phyloP scores from a whole-genome alignment of 805 yeast species.

The Myxozyma neglecta region DNA sequence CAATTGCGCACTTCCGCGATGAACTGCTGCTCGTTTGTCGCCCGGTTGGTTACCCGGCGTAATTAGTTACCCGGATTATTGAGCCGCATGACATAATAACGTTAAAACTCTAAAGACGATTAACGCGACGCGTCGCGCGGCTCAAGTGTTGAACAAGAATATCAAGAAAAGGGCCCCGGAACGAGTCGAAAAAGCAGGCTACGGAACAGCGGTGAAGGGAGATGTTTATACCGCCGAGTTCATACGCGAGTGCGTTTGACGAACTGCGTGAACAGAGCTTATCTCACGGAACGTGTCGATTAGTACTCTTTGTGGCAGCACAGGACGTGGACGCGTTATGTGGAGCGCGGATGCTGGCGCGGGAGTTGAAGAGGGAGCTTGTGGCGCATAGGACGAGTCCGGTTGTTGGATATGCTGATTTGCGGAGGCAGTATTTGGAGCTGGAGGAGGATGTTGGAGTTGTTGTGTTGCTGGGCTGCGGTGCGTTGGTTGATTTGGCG shows the following conservation, averaged over 20 bases:
- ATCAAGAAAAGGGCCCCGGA: too few species aligned
- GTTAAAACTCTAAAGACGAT: too few species aligned
- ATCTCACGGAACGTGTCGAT: slow-evolving; percentile 88
- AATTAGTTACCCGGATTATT: too few species aligned
- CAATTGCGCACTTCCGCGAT: too few species aligned
- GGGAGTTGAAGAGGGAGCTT: slow-evolving; percentile 72
- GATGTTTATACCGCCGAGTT: slow-evolving; percentile 76
- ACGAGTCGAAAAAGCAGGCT: too few species aligned
- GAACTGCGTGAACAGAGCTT: slow-evolving; percentile 69
- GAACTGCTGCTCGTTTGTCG: background rate
- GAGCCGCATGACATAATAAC: too few species aligned
- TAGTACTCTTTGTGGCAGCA: slow-evolving; percentile 86
- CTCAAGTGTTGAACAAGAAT: too few species aligned
- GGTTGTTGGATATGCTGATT: slow-evolving; percentile 84
- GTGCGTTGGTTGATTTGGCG: slow-evolving; percentile 84
- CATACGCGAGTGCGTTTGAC: slow-evolving; percentile 66
- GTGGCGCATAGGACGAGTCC: slow-evolving; percentile 88
- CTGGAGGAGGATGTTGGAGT: slow-evolving; percentile 75
- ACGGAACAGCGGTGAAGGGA: background rate
- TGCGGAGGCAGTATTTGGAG: slow-evolving; percentile 57
- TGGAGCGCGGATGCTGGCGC: slow-evolving; percentile 74
- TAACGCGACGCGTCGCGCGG: background rate
- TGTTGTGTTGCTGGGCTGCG: slow-evolving; percentile 85
- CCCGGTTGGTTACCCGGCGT: background rate
- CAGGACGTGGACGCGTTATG: slow-evolving; percentile 89